A percentile compares a stretch with the other conserved stretches of the same genome.
phyloP scores from a whole-genome alignment of 192 early-diverging fungal genomes.

The Backusella tarrabulga region DNA sequence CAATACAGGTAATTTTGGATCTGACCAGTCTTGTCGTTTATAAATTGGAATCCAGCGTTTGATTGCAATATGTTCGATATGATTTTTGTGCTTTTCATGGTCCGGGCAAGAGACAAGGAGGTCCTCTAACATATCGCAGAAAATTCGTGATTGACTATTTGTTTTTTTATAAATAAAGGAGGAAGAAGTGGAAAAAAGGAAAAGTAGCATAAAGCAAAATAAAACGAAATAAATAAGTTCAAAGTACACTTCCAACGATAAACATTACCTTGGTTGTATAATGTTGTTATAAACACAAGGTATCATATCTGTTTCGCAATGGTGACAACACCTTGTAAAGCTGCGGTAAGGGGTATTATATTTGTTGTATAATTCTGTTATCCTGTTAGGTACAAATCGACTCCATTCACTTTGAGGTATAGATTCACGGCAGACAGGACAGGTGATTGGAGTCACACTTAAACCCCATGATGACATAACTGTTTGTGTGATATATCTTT shows the following conservation, averaged over 20 bases:
- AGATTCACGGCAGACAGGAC: slow-evolving; percentile 54
- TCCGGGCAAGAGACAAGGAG: not conserved
- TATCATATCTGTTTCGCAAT: slow-evolving; percentile 47
- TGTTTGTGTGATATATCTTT: slow-evolving; percentile 52
- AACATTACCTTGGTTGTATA: slow-evolving; percentile 3
- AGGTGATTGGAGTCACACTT: slow-evolving; percentile 53
- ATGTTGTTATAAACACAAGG: slow-evolving; percentile 26
- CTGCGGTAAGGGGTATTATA: slow-evolving; percentile 56
- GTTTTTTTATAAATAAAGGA: not conserved
- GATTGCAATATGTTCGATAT: not conserved
- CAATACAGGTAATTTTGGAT: slow-evolving; percentile 1
- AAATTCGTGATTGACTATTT: not conserved
- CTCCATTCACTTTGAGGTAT: slow-evolving; percentile 54
- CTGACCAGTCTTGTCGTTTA: slow-evolving; percentile 12
- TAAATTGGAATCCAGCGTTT: slow-evolving; percentile 4
- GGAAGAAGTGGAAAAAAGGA: not conserved
- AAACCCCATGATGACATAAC: slow-evolving; percentile 61
- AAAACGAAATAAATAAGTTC: not conserved
- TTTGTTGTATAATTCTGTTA: slow-evolving; percentile 44
- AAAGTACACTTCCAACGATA: not conserved
- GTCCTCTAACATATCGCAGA: slow-evolving; percentile 3
- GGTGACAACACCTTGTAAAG: slow-evolving; percentile 48
- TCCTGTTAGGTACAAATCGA: slow-evolving; percentile 47
- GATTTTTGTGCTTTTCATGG: slow-evolving; percentile 8
- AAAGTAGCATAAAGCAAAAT: not conserved